Conservation (phyloP, 192 early-diverging fungal species). For the Coemansia sp. region DNA sequence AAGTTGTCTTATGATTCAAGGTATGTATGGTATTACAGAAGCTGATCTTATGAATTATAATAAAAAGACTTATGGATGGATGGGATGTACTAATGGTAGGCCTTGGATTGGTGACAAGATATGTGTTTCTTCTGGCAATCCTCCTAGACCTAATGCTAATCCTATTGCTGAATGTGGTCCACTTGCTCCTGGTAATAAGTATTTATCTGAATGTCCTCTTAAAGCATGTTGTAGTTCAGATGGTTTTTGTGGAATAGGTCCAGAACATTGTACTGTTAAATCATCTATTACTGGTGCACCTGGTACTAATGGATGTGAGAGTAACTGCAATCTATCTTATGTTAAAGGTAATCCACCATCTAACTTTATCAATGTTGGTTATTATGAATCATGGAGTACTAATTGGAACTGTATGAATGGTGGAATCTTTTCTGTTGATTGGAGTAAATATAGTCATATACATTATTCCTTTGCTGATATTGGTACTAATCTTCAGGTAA, state of each 20-base stretch:
- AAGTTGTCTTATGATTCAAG: too few species aligned
- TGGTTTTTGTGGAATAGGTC: slow-evolving; percentile 8
- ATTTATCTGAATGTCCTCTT: slow-evolving; percentile 11
- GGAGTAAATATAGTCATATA: slow-evolving; percentile 15
- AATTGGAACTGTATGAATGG: slow-evolving; percentile 20
- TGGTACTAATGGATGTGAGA: slow-evolving; percentile 18
- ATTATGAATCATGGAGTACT: slow-evolving; percentile 28
- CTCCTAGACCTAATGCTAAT: not conserved
- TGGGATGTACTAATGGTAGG: not conserved
- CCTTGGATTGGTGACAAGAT: not conserved
- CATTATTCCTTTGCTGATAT: slow-evolving; percentile 31
- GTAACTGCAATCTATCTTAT: slow-evolving; percentile 14
- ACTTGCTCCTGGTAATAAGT: not conserved
- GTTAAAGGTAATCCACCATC: slow-evolving; percentile 16
- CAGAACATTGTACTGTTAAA: slow-evolving; percentile 7
- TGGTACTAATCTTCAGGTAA: not conserved
- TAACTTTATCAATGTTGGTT: slow-evolving; percentile 22
- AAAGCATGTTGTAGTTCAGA: slow-evolving; percentile 14
- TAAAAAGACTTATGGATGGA: not conserved
- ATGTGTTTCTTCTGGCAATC: not conserved
- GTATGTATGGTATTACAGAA: too few species aligned
- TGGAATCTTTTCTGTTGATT: slow-evolving; percentile 7
- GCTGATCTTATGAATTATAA: too few species aligned
- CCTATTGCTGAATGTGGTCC: not conserved
- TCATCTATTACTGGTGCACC: slow-evolving; percentile 2